Evolutionary conservation across 2,329 filamentous ascomycete genomes (phyloP).

Genomic region (Diaporthe sp.): DNA sequence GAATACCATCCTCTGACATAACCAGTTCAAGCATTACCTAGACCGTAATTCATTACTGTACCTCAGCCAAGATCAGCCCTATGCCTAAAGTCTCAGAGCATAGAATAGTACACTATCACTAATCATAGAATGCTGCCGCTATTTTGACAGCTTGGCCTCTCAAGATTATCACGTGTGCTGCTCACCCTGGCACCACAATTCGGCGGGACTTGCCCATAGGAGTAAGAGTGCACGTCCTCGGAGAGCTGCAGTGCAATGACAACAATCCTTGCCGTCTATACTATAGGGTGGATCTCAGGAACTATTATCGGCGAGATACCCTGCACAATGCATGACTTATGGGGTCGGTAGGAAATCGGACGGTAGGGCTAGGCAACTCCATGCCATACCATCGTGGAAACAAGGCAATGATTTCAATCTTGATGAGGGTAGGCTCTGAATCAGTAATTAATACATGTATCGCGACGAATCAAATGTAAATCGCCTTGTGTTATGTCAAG

Average conservation of each 20-base stretch:
- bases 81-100: not conserved
- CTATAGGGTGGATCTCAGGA: not conserved
- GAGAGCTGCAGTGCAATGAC: not conserved
- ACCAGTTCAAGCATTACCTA: not conserved
- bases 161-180: no score
- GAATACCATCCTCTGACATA: no score
- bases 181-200: not conserved
- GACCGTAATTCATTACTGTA: not conserved
- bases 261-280: not conserved
- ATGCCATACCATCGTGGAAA: not conserved
- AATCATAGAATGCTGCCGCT: not conserved
- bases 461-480: not conserved
- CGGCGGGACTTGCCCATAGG: slow-evolving; percentile 4
- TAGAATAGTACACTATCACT: no score
- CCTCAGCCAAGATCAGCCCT: not conserved
- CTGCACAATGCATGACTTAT: not conserved
- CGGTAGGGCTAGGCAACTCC: not conserved
- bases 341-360: not conserved
- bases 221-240: slow-evolving; percentile 1
- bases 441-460: not conserved
- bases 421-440: not conserved
- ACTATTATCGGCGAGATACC: not conserved
- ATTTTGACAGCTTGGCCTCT: not conserved
- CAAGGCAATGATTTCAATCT: no score
- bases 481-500: not conserved